Conservation (phyloP, 345 rosid genomes). For the Murraya paniculata region DNA sequence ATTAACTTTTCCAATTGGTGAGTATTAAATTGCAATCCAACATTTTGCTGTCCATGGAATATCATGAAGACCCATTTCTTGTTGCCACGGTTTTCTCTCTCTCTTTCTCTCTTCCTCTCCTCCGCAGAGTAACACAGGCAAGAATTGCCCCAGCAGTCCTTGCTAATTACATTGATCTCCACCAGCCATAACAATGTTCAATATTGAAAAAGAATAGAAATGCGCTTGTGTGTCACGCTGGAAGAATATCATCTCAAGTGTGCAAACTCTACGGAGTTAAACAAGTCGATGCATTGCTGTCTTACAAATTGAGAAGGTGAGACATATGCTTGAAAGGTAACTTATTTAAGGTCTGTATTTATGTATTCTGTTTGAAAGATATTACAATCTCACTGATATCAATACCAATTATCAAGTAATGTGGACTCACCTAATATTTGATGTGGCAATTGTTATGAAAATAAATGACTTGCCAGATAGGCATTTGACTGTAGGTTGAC, state of each 20-base stretch:
- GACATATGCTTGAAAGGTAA: neutral
- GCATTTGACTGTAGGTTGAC: neutral
- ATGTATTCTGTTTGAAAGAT: neutral
- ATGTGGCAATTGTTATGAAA: neutral
- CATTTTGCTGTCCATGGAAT: neutral
- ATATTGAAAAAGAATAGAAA: neutral
- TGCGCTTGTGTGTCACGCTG: neutral
- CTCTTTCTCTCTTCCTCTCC: neutral
- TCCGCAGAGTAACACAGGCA: neutral
- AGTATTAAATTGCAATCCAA: neutral
- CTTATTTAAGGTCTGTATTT: neutral
- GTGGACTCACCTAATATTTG: neutral
- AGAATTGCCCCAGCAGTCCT: neutral
- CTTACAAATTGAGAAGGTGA: neutral
- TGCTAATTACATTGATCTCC: neutral
- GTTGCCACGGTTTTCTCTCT: neutral
- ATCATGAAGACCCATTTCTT: neutral
- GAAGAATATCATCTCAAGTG: neutral
- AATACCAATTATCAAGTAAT: neutral
- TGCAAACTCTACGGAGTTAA: neutral
- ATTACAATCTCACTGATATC: neutral
- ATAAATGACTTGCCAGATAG: neutral
- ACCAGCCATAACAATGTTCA: neutral
- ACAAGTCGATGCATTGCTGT: neutral
- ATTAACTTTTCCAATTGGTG: neutral